Percentiles rank a stretch among this genome's conserved stretches.
phyloP scores from a whole-genome alignment of 148 eudicot species.

The Silene conica region DNA sequence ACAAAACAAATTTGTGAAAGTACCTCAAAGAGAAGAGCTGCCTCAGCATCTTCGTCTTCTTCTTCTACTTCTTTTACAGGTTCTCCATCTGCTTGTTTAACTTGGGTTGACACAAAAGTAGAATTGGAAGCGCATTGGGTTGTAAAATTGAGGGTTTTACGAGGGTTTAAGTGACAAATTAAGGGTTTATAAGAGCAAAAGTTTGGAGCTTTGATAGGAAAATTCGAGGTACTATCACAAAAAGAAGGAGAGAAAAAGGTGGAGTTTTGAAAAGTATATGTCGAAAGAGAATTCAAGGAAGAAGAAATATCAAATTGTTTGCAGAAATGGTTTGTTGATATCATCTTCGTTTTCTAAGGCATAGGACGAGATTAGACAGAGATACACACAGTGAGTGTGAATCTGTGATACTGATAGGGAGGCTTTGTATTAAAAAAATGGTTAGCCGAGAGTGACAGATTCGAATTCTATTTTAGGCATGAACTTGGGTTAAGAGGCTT shows the following conservation, averaged over 20 bases:
- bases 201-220: conserved; percentile 23
- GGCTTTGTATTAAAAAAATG: too few relatives aligned
- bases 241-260: conserved; percentile 2
- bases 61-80: conserved; percentile 15
- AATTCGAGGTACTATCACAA: neutral
- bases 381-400: neutral
- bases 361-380: conserved; percentile 14
- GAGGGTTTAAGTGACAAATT: conserved; percentile 10
- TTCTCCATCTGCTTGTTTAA: neutral
- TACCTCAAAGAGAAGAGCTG: conserved; percentile 42
- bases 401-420: too few relatives aligned
- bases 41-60: conserved; percentile 28
- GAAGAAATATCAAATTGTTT: conserved; percentile 4
- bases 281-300: conserved; percentile 1
- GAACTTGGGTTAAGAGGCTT: too few relatives aligned
- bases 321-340: conserved; percentile 22
- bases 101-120: conserved; percentile 5
- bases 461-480: too few relatives aligned
- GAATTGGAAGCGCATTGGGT: conserved; percentile 24
- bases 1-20: neutral
- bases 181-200: conserved; percentile 21
- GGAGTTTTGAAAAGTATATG: conserved; percentile 11
- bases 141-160: conserved; percentile 20
- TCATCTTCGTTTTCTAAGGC: conserved; percentile 12
- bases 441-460: too few relatives aligned